Conservation (phyloP, 2,329 filamentous ascomycete genomes). For the Aspergillus transmontanensis region DNA sequence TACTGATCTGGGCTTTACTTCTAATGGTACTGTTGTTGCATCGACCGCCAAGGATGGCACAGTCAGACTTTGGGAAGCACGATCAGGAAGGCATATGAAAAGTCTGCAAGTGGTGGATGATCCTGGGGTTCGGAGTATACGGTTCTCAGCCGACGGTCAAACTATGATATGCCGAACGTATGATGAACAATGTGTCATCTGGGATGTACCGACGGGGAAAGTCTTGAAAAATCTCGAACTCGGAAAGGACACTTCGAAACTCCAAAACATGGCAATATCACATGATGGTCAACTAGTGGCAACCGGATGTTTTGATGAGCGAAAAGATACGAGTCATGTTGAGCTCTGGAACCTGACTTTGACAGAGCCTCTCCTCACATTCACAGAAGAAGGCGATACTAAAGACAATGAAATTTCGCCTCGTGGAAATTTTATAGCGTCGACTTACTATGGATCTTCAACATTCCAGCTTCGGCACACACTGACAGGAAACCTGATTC, state of each 20-base stretch:
- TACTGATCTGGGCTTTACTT: background rate
- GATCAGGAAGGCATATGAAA: background rate
- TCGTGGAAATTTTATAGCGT: fast-evolving
- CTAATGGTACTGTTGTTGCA: background rate
- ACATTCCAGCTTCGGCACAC: background rate
- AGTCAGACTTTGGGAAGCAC: background rate
- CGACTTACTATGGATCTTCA: background rate
- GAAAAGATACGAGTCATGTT: background rate
- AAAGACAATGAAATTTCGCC: background rate
- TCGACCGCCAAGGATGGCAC: background rate
- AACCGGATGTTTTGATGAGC: background rate
- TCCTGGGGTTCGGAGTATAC: fast-evolving
- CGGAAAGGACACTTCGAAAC: background rate
- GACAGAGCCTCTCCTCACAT: fast-evolving
- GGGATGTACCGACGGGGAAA: background rate
- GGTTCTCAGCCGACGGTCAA: background rate
- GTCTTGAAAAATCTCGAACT: background rate
- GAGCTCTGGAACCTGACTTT: background rate
- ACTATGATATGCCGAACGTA: background rate
- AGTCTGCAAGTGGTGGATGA: background rate
- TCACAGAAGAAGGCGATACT: background rate
- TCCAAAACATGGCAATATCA: fast-evolving
- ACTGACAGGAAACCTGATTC: background rate
- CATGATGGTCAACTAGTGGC: background rate
- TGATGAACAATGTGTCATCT: background rate